Evolutionary conservation across 2,329 filamentous ascomycete genomes (phyloP), one percentile per base, ranked within the genome.

Genomic region (Blastomyces percursus): DNA sequence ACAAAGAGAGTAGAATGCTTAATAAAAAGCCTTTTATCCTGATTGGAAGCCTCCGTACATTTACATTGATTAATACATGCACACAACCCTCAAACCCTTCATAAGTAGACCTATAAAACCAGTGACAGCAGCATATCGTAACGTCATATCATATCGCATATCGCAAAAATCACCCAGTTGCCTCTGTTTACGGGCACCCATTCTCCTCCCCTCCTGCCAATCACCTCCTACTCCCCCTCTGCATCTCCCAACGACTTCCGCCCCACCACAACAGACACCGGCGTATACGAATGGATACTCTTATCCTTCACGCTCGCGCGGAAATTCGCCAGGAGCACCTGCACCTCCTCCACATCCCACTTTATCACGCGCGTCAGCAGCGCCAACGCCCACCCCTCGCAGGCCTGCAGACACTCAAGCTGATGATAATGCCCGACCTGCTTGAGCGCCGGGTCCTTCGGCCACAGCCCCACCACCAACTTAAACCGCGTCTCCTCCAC

Each of bases 381-480:
- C 0, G 76, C 78, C 64, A 78, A 76, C 16, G 75, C 75, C 69
- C 76, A 77, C 24, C 76, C 77, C 3, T 74, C 72, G 14, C 78
- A 61, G 1, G 73, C 76, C 52, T 75, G 72, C 46, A 79, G 71
- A 70, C 79, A 74, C 63, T 81, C 80, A 32, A 71, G 72, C 64
- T 78, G 74, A 65, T 73, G 79, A 73, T 78, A 82, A 11, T 73
- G 71, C 12, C 81, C 81, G n/a, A 82, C 72, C 56, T 76, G 69
- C 62, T 78, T 81, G 44, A 78, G 68, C 19, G 75, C 73, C 12
- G 75, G 73, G 62, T 83, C 80, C 58, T 73, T 74, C 0, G 80
- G 78, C 81, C 81, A 84, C 3, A 75, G 70, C 59, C 82, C 82
- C 32, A 79, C 74, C 0, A 81, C 81, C 4, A 85, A 74, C 69